Evolutionary conservation across 192 early-diverging fungal species (phyloP).

Genomic region (Gamsiella multidivaricata): DNA sequence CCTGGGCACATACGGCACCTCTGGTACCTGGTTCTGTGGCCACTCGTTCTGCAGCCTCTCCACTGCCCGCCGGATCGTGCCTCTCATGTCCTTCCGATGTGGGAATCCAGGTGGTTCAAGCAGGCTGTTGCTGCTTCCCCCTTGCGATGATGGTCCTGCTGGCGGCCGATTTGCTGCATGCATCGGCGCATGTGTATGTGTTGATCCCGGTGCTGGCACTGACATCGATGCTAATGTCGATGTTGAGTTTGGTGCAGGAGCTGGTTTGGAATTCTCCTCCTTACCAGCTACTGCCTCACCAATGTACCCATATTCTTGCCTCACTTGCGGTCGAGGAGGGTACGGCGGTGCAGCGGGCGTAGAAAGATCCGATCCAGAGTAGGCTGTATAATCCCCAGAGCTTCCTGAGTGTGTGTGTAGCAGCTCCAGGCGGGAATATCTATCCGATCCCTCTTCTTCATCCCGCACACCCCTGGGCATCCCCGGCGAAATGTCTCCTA

Average conservation of each 20-base stretch:
- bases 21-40: slow-evolving; percentile 18
- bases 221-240: background rate
- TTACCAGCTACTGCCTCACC: background rate
- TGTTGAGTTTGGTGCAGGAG: background rate
- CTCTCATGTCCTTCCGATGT: slow-evolving; percentile 26
- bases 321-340: slow-evolving; percentile 23
- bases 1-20: slow-evolving; percentile 30
- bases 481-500: too few relatives aligned
- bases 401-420: background rate
- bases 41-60: slow-evolving; percentile 47
- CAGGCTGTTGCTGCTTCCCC: background rate
- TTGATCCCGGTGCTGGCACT: background rate
- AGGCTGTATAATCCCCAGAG: slow-evolving; percentile 1
- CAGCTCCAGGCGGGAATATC: too few relatives aligned
- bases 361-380: background rate
- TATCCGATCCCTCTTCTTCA: too few relatives aligned
- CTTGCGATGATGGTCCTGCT: background rate
- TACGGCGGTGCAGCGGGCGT: background rate
- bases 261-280: background rate
- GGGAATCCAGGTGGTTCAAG: slow-evolving; percentile 16
- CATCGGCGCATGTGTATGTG: too few relatives aligned
- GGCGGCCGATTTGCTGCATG: too few relatives aligned
- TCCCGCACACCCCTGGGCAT: too few relatives aligned
- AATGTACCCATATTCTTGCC: slow-evolving; percentile 6
- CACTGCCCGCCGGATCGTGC: slow-evolving; percentile 42